Percentiles rank a stretch among this genome's conserved stretches.
Conservation (phyloP, 176 grass and related monocot genomes). For the Eleusine coracana region DNA sequence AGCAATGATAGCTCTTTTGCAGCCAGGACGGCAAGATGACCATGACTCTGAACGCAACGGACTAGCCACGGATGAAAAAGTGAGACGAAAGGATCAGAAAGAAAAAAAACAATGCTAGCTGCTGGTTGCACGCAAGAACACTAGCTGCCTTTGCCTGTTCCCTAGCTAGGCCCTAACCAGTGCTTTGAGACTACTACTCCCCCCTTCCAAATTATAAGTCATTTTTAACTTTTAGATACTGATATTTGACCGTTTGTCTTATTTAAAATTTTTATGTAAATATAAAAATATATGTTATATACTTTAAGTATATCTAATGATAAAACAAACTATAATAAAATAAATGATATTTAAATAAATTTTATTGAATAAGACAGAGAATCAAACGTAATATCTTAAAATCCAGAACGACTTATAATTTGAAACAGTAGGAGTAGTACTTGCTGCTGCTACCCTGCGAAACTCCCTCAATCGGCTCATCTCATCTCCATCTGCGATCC, state of each 20-base stretch:
- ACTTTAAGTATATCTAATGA: no score
- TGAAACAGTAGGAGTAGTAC: neutral
- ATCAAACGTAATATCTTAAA: no score
- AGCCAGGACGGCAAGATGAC: constrained; percentile 34
- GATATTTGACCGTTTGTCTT: no score
- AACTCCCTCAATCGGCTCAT: neutral
- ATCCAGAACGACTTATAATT: no score
- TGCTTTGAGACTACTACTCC: neutral
- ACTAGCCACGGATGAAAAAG: constrained; percentile 38
- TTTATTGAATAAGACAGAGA: no score
- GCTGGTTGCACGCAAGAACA: constrained; percentile 44
- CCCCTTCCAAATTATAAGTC: no score
- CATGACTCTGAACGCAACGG: constrained; percentile 66
- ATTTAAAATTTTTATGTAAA: no score
- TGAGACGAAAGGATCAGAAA: constrained; percentile 20
- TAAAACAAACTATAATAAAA: no score
- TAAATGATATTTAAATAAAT: no score
- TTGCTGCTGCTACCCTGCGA: neutral
- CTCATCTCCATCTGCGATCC: no score
- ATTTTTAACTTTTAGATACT: no score
- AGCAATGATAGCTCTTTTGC: constrained; percentile 55
- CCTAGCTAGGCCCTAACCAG: neutral
- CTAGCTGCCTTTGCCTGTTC: constrained; percentile 13
- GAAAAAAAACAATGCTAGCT: neutral
- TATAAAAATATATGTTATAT: no score